Evolutionary conservation across 192 early-diverging fungal species (phyloP).

Genomic region (Coemansia sp.): DNA sequence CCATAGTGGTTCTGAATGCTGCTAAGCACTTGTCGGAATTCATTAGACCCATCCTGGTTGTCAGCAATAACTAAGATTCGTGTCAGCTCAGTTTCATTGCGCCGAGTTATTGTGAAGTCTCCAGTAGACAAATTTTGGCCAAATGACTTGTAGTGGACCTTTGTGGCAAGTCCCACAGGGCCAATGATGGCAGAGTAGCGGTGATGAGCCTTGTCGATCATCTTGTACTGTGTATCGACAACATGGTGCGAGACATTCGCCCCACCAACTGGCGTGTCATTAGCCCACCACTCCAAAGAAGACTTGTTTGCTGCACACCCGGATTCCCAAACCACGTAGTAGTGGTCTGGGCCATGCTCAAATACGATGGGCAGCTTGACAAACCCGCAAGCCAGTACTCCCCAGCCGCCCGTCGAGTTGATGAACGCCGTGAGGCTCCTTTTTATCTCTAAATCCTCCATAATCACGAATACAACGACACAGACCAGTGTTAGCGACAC

Average conservation of each 20-base stretch:
- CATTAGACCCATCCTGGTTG: slow-evolving; percentile 34
- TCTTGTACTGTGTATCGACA: slow-evolving; percentile 28
- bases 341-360: slow-evolving; percentile 44
- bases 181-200: slow-evolving; percentile 43
- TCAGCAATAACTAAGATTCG: slow-evolving; percentile 45
- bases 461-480: too few relatives aligned
- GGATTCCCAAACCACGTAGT: slow-evolving; percentile 53
- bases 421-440: background rate
- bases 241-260: background rate
- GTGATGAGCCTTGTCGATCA: slow-evolving; percentile 34
- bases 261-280: background rate
- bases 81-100: background rate
- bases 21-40: slow-evolving; percentile 28
- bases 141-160: slow-evolving; percentile 30
- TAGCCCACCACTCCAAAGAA: slow-evolving; percentile 42
- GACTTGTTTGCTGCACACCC: slow-evolving; percentile 14
- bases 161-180: slow-evolving; percentile 13
- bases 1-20: slow-evolving; percentile 13
- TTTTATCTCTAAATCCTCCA: slow-evolving; percentile 6
- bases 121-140: slow-evolving; percentile 16
- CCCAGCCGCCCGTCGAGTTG: slow-evolving; percentile 18
- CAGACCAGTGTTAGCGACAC: too few relatives aligned
- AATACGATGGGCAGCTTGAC: slow-evolving; percentile 42
- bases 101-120: slow-evolving; percentile 23
- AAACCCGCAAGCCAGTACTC: slow-evolving; percentile 27